A percentile compares a stretch with the other conserved stretches of the same genome.
Conservation (phyloP, 805 yeast genomes). For the Candida odintsovae region DNA sequence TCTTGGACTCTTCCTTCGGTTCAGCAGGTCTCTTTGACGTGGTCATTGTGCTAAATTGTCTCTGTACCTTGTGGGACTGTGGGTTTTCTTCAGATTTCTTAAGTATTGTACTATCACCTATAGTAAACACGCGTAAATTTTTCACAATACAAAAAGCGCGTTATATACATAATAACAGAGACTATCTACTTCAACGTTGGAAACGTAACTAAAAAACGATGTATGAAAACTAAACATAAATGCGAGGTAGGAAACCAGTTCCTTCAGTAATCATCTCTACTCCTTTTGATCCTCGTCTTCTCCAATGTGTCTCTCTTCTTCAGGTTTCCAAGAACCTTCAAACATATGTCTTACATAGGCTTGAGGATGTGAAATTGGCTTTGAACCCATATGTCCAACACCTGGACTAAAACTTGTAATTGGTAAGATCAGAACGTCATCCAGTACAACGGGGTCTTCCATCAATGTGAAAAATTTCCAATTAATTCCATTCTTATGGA, state of each 20-base stretch:
- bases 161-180: too few species aligned
- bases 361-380: conserved; percentile 32
- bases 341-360: conserved; percentile 62
- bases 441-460: conserved; percentile 46
- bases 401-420: conserved; percentile 65
- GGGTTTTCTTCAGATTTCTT: too few species aligned
- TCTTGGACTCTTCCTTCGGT: not conserved
- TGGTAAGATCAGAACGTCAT: conserved; percentile 69
- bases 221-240: not conserved
- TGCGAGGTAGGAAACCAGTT: not conserved
- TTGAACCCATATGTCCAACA: conserved; percentile 65
- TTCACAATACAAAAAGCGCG: too few species aligned
- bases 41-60: not conserved
- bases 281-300: not conserved
- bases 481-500: conserved; percentile 33
- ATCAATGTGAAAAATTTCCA: conserved; percentile 64
- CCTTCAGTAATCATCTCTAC: not conserved
- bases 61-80: too few species aligned
- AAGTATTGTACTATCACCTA: too few species aligned
- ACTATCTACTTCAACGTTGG: too few species aligned
- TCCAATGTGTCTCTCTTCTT: conserved; percentile 10
- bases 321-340: conserved; percentile 58
- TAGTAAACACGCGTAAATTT: too few species aligned
- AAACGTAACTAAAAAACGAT: too few species aligned
- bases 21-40: not conserved